Conservation (phyloP, 2,329 filamentous ascomycete species). For the Incumbomyces delicatus region DNA sequence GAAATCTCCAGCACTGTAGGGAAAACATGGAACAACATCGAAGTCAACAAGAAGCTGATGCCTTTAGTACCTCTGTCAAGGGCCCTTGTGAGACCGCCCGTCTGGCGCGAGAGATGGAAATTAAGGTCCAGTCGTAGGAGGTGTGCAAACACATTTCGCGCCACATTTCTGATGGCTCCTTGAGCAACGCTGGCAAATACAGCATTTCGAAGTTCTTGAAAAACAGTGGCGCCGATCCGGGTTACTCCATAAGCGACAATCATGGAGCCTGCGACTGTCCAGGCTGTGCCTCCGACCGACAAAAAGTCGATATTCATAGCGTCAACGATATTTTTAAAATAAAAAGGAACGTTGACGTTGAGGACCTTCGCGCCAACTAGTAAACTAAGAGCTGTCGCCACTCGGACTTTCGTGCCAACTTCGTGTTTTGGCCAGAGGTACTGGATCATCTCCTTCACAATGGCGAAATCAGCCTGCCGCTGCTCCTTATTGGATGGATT, state of each 20-base stretch:
- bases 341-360: slow-evolving; percentile 97
- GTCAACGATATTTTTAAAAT: slow-evolving; percentile 97
- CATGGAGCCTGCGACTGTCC: slow-evolving; percentile 81
- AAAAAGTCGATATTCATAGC: slow-evolving; percentile 93
- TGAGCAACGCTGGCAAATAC: slow-evolving; percentile 95
- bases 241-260: slow-evolving; percentile 81
- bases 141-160: slow-evolving; percentile 86
- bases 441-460: slow-evolving; percentile 93
- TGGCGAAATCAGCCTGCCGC: slow-evolving; percentile 94
- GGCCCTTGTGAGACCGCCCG: slow-evolving; percentile 82
- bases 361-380: slow-evolving; percentile 86
- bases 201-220: slow-evolving; percentile 89
- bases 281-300: slow-evolving; percentile 77
- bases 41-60: slow-evolving; percentile 91
- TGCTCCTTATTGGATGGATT: slow-evolving; percentile 70
- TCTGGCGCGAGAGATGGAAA: slow-evolving; percentile 91
- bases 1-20: slow-evolving; percentile 89
- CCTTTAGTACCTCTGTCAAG: slow-evolving; percentile 97
- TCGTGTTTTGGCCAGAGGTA: slow-evolving; percentile 95
- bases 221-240: slow-evolving; percentile 76
- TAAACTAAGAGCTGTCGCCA: slow-evolving; percentile 71
- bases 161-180: slow-evolving; percentile 86
- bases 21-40: slow-evolving; percentile 96
- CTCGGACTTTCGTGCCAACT: slow-evolving; percentile 70
- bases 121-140: slow-evolving; percentile 78